A percentile compares a stretch with the other conserved stretches of the same genome.
phyloP scores from a whole-genome alignment of 2,329 filamentous ascomycete genomes.

The Alternaria triticimaculans region DNA sequence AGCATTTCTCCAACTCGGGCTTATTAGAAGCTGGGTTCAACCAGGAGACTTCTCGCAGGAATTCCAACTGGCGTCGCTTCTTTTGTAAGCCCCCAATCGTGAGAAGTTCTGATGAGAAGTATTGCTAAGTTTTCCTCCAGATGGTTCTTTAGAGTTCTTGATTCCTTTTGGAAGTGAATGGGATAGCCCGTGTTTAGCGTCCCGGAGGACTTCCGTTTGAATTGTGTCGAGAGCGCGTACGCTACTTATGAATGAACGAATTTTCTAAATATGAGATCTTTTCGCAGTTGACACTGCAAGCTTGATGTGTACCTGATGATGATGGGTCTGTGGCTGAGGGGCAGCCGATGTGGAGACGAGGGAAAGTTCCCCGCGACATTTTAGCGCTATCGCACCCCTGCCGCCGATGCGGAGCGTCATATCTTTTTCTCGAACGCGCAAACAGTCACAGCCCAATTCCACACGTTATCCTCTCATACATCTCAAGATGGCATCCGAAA shows the following conservation, averaged over 20 bases:
- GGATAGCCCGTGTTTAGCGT: not conserved
- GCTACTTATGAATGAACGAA: not conserved
- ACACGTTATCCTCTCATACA: not conserved
- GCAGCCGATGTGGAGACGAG: not conserved
- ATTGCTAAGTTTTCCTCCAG: not conserved
- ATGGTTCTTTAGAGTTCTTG: not conserved
- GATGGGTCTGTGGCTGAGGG: not conserved
- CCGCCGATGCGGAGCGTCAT: slow-evolving; percentile 34
- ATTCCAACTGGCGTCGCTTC: not conserved
- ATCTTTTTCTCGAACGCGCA: slow-evolving; percentile 28
- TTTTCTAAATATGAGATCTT: no score
- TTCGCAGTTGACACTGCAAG: not conserved
- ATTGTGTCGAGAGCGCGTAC: not conserved
- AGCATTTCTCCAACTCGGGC: not conserved
- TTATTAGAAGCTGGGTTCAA: not conserved
- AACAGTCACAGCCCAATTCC: slow-evolving; percentile 29
- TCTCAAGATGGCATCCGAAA: slow-evolving; percentile 40
- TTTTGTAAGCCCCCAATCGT: not conserved
- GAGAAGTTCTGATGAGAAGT: not conserved
- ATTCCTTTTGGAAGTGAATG: not conserved
- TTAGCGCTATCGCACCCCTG: slow-evolving; percentile 22
- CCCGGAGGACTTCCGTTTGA: not conserved
- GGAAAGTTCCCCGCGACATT: slow-evolving; percentile 5
- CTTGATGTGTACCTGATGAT: not conserved
- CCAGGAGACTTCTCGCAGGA: not conserved